Conservation (phyloP, 371 early-diverging fungal species). For the Rozella allomycis region DNA sequence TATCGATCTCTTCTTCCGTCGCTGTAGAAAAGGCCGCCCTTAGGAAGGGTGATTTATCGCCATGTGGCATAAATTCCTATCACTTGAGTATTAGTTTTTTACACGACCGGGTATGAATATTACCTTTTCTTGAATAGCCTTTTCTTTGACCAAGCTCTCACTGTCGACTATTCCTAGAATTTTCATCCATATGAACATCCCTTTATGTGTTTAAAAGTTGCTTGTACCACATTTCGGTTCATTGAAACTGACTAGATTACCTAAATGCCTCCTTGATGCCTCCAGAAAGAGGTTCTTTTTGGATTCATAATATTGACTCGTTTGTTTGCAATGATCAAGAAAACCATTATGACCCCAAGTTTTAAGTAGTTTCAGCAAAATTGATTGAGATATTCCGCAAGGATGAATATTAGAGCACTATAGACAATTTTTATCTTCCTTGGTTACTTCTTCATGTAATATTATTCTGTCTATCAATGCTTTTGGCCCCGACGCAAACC, state of each 20-base stretch:
- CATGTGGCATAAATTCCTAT: conserved; percentile 23
- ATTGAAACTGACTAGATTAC: conserved; percentile 38
- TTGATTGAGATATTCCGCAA: conserved; percentile 42
- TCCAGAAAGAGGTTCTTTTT: conserved; percentile 37
- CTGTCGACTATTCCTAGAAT: conserved; percentile 37
- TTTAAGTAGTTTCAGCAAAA: conserved; percentile 34
- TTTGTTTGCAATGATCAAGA: conserved; percentile 29
- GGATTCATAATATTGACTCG: conserved; percentile 32
- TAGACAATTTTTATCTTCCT: no score
- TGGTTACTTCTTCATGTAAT: conserved; percentile 34
- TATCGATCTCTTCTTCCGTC: conserved; percentile 34
- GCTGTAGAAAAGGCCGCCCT: conserved; percentile 42
- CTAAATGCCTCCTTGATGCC: conserved; percentile 27
- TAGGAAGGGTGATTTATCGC: conserved; percentile 18
- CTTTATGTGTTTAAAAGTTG: conserved; percentile 2
- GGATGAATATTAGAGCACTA: conserved; percentile 42
- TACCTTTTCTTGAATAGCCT: conserved; percentile 47
- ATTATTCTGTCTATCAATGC: conserved; percentile 41
- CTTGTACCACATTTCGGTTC: conserved; percentile 35
- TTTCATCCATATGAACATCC: conserved; percentile 67
- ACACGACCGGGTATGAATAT: conserved; percentile 46
- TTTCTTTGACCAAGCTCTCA: conserved; percentile 30
- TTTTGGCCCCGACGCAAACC: conserved; percentile 49
- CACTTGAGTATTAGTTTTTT: conserved; percentile 11
- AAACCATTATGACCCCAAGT: conserved; percentile 45